Conservation (phyloP, 306 rosid genomes). For the Fragaria nilgerrensis region DNA sequence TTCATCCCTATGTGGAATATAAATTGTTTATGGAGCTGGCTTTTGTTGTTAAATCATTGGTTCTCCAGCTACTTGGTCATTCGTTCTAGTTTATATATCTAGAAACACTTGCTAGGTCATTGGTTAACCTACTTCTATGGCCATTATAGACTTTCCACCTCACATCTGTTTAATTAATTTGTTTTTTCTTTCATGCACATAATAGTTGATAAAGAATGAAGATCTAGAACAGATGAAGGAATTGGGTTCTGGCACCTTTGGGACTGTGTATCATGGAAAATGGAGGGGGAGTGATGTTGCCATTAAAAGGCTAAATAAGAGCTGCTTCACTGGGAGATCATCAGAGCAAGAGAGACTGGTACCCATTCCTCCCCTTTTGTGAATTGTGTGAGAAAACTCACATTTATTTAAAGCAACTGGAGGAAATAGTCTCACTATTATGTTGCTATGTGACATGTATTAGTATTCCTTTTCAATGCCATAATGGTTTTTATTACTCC, state of each 20-base stretch:
- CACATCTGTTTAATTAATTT: constrained; percentile 19
- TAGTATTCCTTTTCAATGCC: constrained; percentile 8
- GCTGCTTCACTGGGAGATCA: constrained; percentile 81
- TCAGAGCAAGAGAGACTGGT: constrained; percentile 97
- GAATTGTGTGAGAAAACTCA: constrained; percentile 5
- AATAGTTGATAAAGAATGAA: constrained; percentile 73
- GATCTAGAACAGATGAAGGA: constrained; percentile 93
- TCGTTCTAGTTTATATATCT: not conserved
- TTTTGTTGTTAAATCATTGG: not conserved
- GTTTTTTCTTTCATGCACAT: constrained; percentile 30
- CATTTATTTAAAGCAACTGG: not conserved
- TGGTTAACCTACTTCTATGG: not conserved
- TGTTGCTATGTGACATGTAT: not conserved
- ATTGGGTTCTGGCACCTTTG: constrained; percentile 91
- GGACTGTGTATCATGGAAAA: constrained; percentile 94
- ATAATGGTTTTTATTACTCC: constrained; percentile 24
- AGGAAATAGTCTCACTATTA: not conserved
- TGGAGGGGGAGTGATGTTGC: constrained; percentile 98
- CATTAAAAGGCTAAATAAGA: constrained; percentile 90
- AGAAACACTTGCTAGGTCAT: not conserved
- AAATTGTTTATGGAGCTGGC: not conserved
- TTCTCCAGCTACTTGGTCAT: constrained; percentile 2
- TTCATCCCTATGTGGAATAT: constrained; percentile 3
- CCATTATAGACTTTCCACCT: not conserved
- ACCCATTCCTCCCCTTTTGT: constrained; percentile 26